A percentile compares a stretch with the other conserved stretches of the same genome.
phyloP scores from a whole-genome alignment of 169 alveolate species.

The Eimeria acervulina region DNA sequence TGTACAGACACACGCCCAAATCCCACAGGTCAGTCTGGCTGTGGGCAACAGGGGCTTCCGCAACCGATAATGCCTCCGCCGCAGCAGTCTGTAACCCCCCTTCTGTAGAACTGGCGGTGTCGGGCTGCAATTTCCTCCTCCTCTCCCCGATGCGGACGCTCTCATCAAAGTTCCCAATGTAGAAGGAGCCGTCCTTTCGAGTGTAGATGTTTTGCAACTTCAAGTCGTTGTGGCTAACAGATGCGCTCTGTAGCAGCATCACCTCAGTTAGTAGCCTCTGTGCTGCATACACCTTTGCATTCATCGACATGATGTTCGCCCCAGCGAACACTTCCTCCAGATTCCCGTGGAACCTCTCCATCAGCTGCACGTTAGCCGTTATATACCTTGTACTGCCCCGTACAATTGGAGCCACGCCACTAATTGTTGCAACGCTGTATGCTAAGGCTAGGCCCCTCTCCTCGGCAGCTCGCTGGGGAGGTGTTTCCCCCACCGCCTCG shows the following conservation, averaged over 20 bases:
- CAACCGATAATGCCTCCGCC: neutral
- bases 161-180: neutral
- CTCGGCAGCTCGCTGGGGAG: neutral
- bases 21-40: neutral
- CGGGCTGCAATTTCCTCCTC: neutral
- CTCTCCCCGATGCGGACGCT: constrained; percentile 6
- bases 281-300: constrained; percentile 19
- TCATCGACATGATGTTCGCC: neutral
- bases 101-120: neutral
- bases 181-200: constrained; percentile 8
- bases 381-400: neutral
- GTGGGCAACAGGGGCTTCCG: neutral
- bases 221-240: constrained; percentile 50
- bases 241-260: constrained; percentile 41
- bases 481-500: neutral
- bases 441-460: constrained; percentile 16
- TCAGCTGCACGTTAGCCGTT: neutral
- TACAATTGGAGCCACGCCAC: neutral
- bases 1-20: neutral
- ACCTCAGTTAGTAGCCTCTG: constrained; percentile 7
- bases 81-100: neutral
- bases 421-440: neutral
- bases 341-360: neutral
- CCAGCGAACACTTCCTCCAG: neutral
- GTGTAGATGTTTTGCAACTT: neutral